A percentile compares a stretch with the other conserved stretches of the same genome.
Conservation (phyloP, 2,329 filamentous ascomycete species). For the Cucurbitaria berberidis region DNA sequence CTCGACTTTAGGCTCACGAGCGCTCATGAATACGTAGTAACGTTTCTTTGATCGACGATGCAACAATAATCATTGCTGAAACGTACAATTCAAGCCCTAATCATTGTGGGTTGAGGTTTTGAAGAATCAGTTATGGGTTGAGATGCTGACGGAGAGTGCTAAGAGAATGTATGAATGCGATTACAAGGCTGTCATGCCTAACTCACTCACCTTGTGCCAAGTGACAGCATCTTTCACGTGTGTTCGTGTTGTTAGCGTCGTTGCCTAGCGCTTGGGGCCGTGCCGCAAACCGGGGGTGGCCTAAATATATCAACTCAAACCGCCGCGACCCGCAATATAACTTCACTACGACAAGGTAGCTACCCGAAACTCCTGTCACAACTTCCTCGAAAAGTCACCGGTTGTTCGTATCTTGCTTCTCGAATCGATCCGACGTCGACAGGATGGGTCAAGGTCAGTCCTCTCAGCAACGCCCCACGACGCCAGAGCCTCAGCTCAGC, state of each 20-base stretch:
- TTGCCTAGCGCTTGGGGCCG: conserved; percentile 4
- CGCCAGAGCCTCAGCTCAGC: conserved; percentile 30
- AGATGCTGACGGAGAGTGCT: too few relatives aligned
- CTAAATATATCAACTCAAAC: not conserved
- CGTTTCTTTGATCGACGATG: too few relatives aligned
- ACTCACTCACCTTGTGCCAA: not conserved
- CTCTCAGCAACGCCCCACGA: conserved; percentile 14
- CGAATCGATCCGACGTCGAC: not conserved
- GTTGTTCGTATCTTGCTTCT: not conserved
- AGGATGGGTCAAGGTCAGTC: conserved; percentile 38
- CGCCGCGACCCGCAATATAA: not conserved
- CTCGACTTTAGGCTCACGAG: too few relatives aligned
- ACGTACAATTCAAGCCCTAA: too few relatives aligned
- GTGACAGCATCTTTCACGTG: not conserved
- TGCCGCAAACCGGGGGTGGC: conserved; percentile 1
- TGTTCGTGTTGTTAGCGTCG: not conserved
- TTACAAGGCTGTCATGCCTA: too few relatives aligned
- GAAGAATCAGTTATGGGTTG: too few relatives aligned
- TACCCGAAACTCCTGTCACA: too few relatives aligned
- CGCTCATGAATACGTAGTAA: too few relatives aligned
- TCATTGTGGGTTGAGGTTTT: too few relatives aligned
- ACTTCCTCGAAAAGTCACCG: not conserved
- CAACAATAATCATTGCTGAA: too few relatives aligned
- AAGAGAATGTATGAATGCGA: too few relatives aligned
- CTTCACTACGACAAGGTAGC: too few relatives aligned